Percentiles rank a stretch among this genome's conserved stretches.
Conservation (phyloP, 1,139 yeast genomes). For the Suhomyces yuchorum region DNA sequence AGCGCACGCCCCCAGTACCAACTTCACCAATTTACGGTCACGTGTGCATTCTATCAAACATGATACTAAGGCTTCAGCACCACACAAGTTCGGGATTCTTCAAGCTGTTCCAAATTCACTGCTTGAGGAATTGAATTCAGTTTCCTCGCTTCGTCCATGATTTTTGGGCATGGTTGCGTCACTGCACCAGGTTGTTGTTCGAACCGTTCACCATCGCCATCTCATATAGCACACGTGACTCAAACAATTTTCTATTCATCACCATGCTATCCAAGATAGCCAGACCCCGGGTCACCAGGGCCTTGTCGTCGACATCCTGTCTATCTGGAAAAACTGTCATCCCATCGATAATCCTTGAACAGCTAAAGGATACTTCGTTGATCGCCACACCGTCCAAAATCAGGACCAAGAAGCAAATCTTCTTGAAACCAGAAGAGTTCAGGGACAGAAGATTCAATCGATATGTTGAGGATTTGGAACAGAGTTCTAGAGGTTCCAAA, state of each 20-base stretch:
- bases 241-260: slow-evolving; percentile 1
- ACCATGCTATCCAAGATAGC: slow-evolving; percentile 10
- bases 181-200: too few relatives aligned
- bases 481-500: slow-evolving; percentile 5
- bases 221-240: background rate
- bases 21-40: too few relatives aligned
- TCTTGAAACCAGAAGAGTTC: slow-evolving; percentile 20
- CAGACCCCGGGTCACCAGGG: slow-evolving; percentile 9
- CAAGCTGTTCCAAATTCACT: too few relatives aligned
- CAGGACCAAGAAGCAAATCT: slow-evolving; percentile 19
- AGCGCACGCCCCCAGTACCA: too few relatives aligned
- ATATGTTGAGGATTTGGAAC: slow-evolving; percentile 15
- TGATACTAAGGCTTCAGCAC: too few relatives aligned
- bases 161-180: too few relatives aligned
- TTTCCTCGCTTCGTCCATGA: too few relatives aligned
- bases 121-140: too few relatives aligned
- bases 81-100: too few relatives aligned
- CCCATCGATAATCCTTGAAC: slow-evolving; percentile 19
- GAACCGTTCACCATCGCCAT: slow-evolving; percentile 1
- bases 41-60: too few relatives aligned
- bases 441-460: slow-evolving; percentile 18
- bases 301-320: slow-evolving; percentile 5
- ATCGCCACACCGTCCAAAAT: slow-evolving; percentile 13
- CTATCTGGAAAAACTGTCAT: slow-evolving; percentile 17
- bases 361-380: slow-evolving; percentile 17